Evolutionary conservation across 768 basidiomycete genomes (phyloP).

Genomic region (Hygrophorus russula): DNA sequence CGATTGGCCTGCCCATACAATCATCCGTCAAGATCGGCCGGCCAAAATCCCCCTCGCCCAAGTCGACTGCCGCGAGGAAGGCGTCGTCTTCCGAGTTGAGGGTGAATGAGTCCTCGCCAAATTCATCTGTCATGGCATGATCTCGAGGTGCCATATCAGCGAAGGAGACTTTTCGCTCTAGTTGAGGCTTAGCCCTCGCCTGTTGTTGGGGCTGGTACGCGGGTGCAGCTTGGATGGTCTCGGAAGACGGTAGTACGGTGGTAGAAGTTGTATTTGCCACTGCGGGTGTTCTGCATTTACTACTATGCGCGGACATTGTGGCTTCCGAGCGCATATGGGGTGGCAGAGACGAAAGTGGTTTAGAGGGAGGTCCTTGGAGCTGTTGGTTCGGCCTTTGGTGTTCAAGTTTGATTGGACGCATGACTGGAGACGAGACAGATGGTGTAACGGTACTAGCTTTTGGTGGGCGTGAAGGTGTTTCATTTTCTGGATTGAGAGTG

Average conservation of each 20-base stretch:
- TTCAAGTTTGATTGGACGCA: slow-evolving; percentile 3
- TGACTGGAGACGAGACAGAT: background rate
- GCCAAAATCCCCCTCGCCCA: slow-evolving; percentile 35
- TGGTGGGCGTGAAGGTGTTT: background rate
- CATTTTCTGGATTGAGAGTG: background rate
- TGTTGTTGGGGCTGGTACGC: too few relatives aligned
- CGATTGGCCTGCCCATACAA: slow-evolving; percentile 32
- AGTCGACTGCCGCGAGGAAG: slow-evolving; percentile 46
- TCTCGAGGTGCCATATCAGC: too few relatives aligned
- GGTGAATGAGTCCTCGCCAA: slow-evolving; percentile 30
- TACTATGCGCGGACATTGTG: background rate
- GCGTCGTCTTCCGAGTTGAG: slow-evolving; percentile 60
- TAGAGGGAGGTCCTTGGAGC: slow-evolving; percentile 8
- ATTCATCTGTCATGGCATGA: slow-evolving; percentile 4
- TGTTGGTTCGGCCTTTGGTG: slow-evolving; percentile 9
- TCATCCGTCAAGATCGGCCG: slow-evolving; percentile 30
- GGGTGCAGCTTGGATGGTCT: too few relatives aligned
- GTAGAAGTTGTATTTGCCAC: background rate
- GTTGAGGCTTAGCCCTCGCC: background rate
- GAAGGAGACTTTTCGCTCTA: background rate
- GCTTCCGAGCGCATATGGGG: slow-evolving; percentile 25
- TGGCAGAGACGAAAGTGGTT: slow-evolving; percentile 25
- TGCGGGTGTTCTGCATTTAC: background rate
- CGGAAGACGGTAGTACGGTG: too few relatives aligned
- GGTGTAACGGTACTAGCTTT: background rate